Base-by-base conservation (phyloP, 257 asterid genomes). In the Plantago major region DNA sequence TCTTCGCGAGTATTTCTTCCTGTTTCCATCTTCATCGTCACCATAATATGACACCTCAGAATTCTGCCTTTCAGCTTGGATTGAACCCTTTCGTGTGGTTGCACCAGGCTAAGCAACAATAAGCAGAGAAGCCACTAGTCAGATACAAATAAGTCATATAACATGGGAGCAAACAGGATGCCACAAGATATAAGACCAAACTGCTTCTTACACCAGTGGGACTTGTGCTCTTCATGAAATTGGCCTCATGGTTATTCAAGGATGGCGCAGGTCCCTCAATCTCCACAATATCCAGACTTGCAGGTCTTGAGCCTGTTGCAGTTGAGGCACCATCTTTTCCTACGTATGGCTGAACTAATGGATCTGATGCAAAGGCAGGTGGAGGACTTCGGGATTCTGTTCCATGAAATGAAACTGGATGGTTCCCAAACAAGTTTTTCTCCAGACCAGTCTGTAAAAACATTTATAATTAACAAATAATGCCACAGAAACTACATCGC, bases 1-100 rank as follows among this genome's bases (percentile, higher is more conserved):
- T 79, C 98, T 82, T 73, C 81, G 77, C 8, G 97, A 73, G 83
- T 91, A 91, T 76, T 91, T 92, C 65, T 77, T 86, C 75, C 67
- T 70, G 69, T 83, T 89, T 10, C 72, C 89, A 74, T 91, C 98
- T 73, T 91, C 98, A 74, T 91, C 97, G 63, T 91, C 97, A 22
- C 86, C 90, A 77, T 76, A 88, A 76, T 91, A 91, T 26, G 86
- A 74, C 59, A 67, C 59, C 75, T 91, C 98, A 44, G 98, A 88
- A 68, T 78, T 84, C 71, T 84, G 95, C 74, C 82, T 84, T 54
- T 91, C 96, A 55, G 57, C 78, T 76, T 80, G 98, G 62, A 64
- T 12, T 43, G 84, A 71, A 75, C 72, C 76, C 78, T 91, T 88
- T 50, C 95, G 78, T 19, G 97, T 91, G 66, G 97, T 81, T 38